Conservation (phyloP, 2,329 filamentous ascomycete species). For the Colletotrichum graminicola region DNA sequence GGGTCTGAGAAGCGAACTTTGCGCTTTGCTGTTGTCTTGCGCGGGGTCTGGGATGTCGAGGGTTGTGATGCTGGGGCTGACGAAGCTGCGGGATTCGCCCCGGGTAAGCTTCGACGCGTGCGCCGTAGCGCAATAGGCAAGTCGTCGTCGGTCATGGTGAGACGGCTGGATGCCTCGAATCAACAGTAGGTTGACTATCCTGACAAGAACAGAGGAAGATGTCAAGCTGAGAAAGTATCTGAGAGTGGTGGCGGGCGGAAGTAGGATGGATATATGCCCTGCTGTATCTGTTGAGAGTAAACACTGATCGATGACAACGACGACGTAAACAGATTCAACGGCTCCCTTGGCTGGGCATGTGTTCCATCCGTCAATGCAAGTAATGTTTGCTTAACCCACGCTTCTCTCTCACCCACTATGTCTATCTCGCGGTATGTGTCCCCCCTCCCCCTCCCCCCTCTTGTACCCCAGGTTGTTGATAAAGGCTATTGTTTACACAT, state of each 20-base stretch:
- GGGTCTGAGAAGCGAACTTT: slow-evolving; percentile 72
- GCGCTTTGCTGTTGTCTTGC: slow-evolving; percentile 52
- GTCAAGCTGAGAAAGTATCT: neutral
- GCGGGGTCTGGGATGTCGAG: slow-evolving; percentile 44
- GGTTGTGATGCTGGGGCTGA: neutral
- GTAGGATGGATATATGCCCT: neutral
- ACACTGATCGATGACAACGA: neutral
- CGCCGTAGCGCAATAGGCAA: slow-evolving; percentile 69
- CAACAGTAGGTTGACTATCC: neutral
- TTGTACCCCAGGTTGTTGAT: slow-evolving; percentile 36
- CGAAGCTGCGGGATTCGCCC: neutral
- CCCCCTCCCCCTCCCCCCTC: too few relatives aligned
- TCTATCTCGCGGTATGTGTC: neutral
- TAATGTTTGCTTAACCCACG: slow-evolving; percentile 13
- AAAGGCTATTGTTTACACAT: slow-evolving; percentile 59
- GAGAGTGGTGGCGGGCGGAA: neutral
- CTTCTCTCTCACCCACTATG: neutral
- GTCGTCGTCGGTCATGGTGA: slow-evolving; percentile 56
- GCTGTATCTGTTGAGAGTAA: neutral
- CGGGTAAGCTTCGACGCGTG: slow-evolving; percentile 57
- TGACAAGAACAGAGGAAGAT: neutral
- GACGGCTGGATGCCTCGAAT: neutral
- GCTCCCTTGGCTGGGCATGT: neutral
- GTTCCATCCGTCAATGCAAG: neutral
- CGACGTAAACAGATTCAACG: neutral